Conservation (phyloP, 164 flowering plant genomes). For the Paratinospora sagittata region DNA sequence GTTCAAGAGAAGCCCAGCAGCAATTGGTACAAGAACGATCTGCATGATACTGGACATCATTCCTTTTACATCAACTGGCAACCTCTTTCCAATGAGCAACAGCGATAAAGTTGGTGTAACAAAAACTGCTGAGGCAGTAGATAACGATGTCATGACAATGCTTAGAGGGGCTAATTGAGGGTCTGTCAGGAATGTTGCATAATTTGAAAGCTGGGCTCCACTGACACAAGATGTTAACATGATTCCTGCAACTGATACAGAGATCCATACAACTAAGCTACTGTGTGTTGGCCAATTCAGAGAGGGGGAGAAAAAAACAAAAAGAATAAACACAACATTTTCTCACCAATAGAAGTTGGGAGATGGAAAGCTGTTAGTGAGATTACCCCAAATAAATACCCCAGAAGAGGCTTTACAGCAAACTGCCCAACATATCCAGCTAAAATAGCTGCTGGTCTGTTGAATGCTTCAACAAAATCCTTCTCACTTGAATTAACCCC, state of each 20-base stretch:
- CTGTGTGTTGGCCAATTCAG: neutral
- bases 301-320: neutral
- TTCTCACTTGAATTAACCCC: constrained; percentile 87
- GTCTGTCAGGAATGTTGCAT: constrained; percentile 91
- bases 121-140: constrained; percentile 85
- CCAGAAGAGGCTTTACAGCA: constrained; percentile 72
- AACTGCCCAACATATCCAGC: constrained; percentile 88
- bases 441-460: constrained; percentile 61
- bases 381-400: constrained; percentile 63
- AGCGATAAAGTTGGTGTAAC: constrained; percentile 80
- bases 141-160: constrained; percentile 92
- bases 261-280: constrained; percentile 12
- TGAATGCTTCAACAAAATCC: constrained; percentile 86
- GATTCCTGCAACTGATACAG: constrained; percentile 80
- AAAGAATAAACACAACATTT: neutral
- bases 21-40: constrained; percentile 85
- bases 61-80: constrained; percentile 92
- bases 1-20: constrained; percentile 76
- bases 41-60: constrained; percentile 87
- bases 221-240: constrained; percentile 93
- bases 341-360: constrained; percentile 72
- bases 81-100: constrained; percentile 76
- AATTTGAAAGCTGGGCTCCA: constrained; percentile 94
- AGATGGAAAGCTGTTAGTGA: constrained; percentile 58
- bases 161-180: constrained; percentile 91